Evolutionary conservation across 2,329 filamentous ascomycete species (phyloP).

Genomic region (Rutstroemia sp.): DNA sequence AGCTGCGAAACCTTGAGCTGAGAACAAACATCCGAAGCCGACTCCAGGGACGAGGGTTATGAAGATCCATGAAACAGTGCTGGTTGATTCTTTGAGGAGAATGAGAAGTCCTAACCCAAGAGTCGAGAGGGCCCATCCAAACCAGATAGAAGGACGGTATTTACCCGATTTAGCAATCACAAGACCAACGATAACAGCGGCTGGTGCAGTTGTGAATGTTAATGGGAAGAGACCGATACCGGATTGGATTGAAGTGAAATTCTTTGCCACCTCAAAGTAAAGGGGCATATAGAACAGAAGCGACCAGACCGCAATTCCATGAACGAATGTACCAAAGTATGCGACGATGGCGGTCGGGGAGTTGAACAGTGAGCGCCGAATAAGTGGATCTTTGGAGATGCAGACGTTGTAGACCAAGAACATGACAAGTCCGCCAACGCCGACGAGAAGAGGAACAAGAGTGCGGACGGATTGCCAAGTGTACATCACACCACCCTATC

Average conservation of each 20-base stretch:
- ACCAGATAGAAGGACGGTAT: slow-evolving; percentile 44
- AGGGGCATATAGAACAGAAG: slow-evolving; percentile 46
- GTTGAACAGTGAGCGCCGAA: slow-evolving; percentile 34
- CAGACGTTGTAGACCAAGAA: slow-evolving; percentile 46
- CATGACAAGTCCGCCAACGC: slow-evolving; percentile 39
- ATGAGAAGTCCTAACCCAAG: slow-evolving; percentile 50
- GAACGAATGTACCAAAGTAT: slow-evolving; percentile 44
- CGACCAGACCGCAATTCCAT: slow-evolving; percentile 46
- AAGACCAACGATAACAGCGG: slow-evolving; percentile 48
- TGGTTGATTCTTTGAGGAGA: slow-evolving; percentile 41
- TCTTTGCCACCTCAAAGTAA: slow-evolving; percentile 43
- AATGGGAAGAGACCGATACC: slow-evolving; percentile 50
- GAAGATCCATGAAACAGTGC: slow-evolving; percentile 49
- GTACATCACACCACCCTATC: slow-evolving; percentile 50
- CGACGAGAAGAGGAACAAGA: slow-evolving; percentile 51
- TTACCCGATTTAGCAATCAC: slow-evolving; percentile 45
- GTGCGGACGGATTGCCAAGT: slow-evolving; percentile 53
- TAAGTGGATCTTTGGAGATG: slow-evolving; percentile 23
- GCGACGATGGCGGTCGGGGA: slow-evolving; percentile 41
- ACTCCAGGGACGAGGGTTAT: slow-evolving; percentile 52
- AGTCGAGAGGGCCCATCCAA: slow-evolving; percentile 52
- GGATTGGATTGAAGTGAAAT: slow-evolving; percentile 41
- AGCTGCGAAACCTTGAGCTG: slow-evolving; percentile 51
- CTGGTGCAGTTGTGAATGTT: slow-evolving; percentile 52
- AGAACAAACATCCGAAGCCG: slow-evolving; percentile 56